These are phyloP conservation scores for Tuber indicum DNA, from an alignment of 495 filamentous ascomycete species.

Conservation along the genomic window DNA sequence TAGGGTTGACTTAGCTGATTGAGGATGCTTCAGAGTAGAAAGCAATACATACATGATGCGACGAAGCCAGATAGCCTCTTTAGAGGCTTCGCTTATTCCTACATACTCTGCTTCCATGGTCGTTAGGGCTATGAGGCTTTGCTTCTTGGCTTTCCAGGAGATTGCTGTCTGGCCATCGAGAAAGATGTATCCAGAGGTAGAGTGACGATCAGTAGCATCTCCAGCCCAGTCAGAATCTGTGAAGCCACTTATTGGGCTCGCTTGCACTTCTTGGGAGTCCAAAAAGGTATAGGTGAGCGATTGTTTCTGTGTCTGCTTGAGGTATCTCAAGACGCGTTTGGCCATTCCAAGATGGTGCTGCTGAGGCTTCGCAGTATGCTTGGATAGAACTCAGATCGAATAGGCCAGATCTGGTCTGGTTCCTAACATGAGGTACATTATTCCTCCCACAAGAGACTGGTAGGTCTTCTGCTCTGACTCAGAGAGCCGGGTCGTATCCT, in stretches of 20 bases:
- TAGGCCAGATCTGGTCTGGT: constrained; percentile 8
- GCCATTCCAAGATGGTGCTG: constrained; percentile 10
- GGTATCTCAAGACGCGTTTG: constrained; percentile 24
- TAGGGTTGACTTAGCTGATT: too few relatives aligned
- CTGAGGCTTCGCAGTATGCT: neutral
- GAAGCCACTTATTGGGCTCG: too few relatives aligned
- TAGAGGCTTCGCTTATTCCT: constrained; percentile 1
- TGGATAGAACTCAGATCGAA: neutral
- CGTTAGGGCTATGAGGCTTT: too few relatives aligned
- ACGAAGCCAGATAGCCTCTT: neutral
- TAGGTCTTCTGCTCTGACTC: too few relatives aligned
- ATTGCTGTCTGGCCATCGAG: neutral
- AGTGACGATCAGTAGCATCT: neutral
- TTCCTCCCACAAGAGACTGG: neutral
- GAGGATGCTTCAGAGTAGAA: too few relatives aligned
- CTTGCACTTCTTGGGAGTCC: too few relatives aligned
- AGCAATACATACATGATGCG: too few relatives aligned
- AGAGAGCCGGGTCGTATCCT: too few relatives aligned
- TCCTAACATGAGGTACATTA: constrained; percentile 4
- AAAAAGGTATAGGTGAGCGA: too few relatives aligned
- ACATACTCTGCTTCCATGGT: neutral
- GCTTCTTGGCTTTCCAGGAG: neutral
- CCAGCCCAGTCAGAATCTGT: constrained; percentile 14
- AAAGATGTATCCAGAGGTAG: neutral
- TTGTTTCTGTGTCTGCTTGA: constrained; percentile 9